Base-by-base conservation (phyloP, 495 filamentous ascomycete genomes). In the Pyrenula massariospora region DNA sequence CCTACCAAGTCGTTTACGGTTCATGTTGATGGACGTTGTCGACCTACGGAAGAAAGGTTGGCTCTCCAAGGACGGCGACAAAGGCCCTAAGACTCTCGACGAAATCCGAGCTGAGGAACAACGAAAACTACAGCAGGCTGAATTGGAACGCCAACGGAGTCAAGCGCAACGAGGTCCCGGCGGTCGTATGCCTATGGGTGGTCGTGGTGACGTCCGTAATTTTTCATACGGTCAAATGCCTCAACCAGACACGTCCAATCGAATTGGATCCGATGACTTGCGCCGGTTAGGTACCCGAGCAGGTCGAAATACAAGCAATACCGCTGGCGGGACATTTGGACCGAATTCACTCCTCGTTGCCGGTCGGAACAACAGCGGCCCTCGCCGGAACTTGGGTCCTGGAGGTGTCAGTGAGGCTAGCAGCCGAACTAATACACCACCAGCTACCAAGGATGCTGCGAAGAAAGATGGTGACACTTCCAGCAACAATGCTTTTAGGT, bases 21-120 rank as follows among this genome's bases (percentile, higher is more conserved):
- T 96, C 74, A 97, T 97, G 93, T 77, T 98, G 23, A 84, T 98
- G 84, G 93, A 99, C 71, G 79, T 94, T 60, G 68, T 91, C 60
- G 93, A 99, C 68, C 74, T 97, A 56, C 84, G 93, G 56, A 77
- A 67, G 62, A 74, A 72, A 31, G 70, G 75, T 63, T 99, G 93
- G 93, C 64, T 74, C 25, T 87, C 87, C 52, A 97, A 96, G 78
- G 89, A 93, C 63, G 62, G 70, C 36, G 77, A 82, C 67, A 97
- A 97, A 74, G 93, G 93, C 36, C 93, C 93, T 53, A 96, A 96
- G 80, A 99, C 93, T 10, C 86, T 99, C 52, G 83, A 87, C 12
- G 86, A 96, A 74, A 87, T 99, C 59, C 85, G 87, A 62, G 84
- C 84, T 61, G 90, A 95, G 74, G 86, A 87, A 75, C 61, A 78